Percentiles rank a stretch among this genome's conserved stretches.
Conservation (phyloP, 2,329 filamentous ascomycete genomes). For the Microcyclospora tardicrescens region DNA sequence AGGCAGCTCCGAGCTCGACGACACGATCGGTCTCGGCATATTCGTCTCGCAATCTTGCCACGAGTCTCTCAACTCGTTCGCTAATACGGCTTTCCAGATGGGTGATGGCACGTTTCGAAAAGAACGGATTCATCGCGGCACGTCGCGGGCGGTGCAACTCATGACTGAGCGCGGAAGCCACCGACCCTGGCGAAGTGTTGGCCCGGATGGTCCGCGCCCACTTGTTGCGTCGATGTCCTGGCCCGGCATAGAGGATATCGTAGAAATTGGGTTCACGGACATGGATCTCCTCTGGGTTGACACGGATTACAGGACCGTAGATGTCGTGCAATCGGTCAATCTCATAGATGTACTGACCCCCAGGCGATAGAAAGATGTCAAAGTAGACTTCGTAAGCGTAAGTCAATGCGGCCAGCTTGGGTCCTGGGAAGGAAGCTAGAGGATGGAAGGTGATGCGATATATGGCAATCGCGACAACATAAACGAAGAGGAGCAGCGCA, state of each 20-base stretch:
- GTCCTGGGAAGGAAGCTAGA: conserved; percentile 24
- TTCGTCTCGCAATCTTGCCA: too few species aligned
- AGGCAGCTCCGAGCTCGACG: too few species aligned
- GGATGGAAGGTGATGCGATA: conserved; percentile 22
- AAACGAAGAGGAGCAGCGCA: conserved; percentile 3
- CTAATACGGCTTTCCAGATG: too few species aligned
- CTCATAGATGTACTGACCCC: conserved; percentile 21
- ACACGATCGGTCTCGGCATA: too few species aligned
- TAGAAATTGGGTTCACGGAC: conserved; percentile 26
- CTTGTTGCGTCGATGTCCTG: background rate
- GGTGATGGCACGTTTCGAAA: conserved; percentile 1
- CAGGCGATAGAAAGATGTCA: conserved; percentile 21
- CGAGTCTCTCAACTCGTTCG: background rate
- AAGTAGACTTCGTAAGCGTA: conserved; percentile 23
- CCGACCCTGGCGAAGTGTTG: background rate
- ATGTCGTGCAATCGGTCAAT: conserved; percentile 25
- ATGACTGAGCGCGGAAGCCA: conserved; percentile 2
- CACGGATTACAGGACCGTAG: conserved; percentile 30
- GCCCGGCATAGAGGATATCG: conserved; percentile 9
- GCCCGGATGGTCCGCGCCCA: background rate
- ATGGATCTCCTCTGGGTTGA: conserved; percentile 29
- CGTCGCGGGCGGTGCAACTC: conserved; percentile 6
- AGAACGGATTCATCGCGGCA: conserved; percentile 5
- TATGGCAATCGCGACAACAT: conserved; percentile 8
- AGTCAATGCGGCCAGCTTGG: conserved; percentile 23